A percentile compares a stretch with the other conserved stretches of the same genome.
phyloP scores from a whole-genome alignment of 2,329 filamentous ascomycete genomes.

The Berkeleyomyces rouxiae region DNA sequence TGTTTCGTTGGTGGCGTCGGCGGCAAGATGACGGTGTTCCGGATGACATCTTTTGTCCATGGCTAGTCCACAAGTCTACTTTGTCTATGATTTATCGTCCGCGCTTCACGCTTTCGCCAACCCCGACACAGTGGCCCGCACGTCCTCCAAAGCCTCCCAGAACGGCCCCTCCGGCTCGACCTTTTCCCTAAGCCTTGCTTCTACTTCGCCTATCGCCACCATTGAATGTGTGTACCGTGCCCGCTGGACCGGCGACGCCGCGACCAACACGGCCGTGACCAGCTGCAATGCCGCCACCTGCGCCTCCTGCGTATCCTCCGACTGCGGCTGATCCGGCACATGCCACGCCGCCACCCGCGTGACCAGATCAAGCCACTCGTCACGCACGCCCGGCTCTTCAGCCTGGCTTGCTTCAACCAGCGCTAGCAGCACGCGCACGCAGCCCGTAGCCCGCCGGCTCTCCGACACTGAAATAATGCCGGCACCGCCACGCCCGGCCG shows the following conservation, averaged over 20 bases:
- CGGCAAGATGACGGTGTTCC: not conserved
- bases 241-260: slow-evolving; percentile 29
- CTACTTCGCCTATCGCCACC: slow-evolving; percentile 32
- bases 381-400: slow-evolving; percentile 23
- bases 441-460: slow-evolving; percentile 34
- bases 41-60: not conserved
- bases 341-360: slow-evolving; percentile 34
- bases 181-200: slow-evolving; percentile 24
- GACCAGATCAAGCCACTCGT: slow-evolving; percentile 41
- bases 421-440: slow-evolving; percentile 37
- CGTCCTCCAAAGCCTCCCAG: slow-evolving; percentile 30
- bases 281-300: slow-evolving; percentile 39
- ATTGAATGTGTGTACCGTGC: slow-evolving; percentile 36
- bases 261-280: slow-evolving; percentile 33
- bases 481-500: not conserved
- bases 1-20: not conserved
- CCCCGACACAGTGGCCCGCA: slow-evolving; percentile 20
- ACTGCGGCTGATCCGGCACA: slow-evolving; percentile 20
- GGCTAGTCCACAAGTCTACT: not conserved
- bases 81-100: not conserved
- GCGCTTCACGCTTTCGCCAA: slow-evolving; percentile 11
- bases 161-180: slow-evolving; percentile 21
- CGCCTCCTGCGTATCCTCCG: slow-evolving; percentile 28
- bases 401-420: slow-evolving; percentile 30
- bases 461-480: slow-evolving; percentile 18